Percentiles rank a stretch among this genome's conserved stretches.
phyloP scores from a whole-genome alignment of 176 grass and related monocot genomes.

The Chrysopogon serrulatus region DNA sequence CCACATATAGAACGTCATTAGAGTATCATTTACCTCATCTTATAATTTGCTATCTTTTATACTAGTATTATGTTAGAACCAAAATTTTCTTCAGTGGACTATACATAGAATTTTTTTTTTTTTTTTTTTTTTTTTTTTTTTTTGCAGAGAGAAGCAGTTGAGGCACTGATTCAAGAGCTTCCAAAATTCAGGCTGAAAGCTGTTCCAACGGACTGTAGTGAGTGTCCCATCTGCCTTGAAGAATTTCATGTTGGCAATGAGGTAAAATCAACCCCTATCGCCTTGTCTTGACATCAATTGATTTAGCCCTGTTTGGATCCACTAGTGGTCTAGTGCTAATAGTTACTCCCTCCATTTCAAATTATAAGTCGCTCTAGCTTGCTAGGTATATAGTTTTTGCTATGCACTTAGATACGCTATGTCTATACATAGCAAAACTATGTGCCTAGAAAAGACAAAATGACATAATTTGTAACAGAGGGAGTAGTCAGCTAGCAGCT shows the following conservation, averaged over 20 bases:
- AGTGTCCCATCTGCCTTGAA: slow-evolving; percentile 97
- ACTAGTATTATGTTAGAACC: not conserved
- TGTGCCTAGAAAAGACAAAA: not conserved
- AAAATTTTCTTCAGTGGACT: not conserved
- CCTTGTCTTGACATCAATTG: not conserved
- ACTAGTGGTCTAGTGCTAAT: not conserved
- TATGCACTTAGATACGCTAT: not conserved
- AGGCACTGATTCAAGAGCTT: slow-evolving; percentile 96
- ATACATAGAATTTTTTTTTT: slow-evolving; percentile 7
- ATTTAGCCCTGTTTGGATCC: not conserved
- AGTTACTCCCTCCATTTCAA: not conserved
- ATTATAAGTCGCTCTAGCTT: not conserved
- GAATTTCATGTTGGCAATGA: slow-evolving; percentile 91
- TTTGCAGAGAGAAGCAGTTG: slow-evolving; percentile 88
- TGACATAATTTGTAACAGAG: not conserved
- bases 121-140: slow-evolving; percentile 25
- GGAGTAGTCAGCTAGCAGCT: not conserved
- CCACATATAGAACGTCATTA: not conserved
- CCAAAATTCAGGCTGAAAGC: slow-evolving; percentile 90
- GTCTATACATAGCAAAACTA: not conserved
- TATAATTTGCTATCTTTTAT: not conserved
- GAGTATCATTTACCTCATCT: not conserved
- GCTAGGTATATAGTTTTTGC: not conserved
- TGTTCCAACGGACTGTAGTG: slow-evolving; percentile 88
- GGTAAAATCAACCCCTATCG: slow-evolving; percentile 20